Evolutionary conservation across 1,284 basidiomycete genomes (phyloP).

Genomic region (Spongiforma sp.): DNA sequence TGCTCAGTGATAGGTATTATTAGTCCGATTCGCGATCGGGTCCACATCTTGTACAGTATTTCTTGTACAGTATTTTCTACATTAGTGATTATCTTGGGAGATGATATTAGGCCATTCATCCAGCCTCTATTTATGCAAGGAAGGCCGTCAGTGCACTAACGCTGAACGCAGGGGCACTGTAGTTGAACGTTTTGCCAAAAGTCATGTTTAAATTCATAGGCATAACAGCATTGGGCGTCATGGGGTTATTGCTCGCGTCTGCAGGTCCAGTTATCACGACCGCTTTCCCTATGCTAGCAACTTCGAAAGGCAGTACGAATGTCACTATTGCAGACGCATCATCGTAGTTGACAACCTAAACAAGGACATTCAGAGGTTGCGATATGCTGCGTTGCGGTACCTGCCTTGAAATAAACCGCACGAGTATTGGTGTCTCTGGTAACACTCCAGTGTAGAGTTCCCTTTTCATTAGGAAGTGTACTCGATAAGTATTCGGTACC

Average conservation of each 20-base stretch:
- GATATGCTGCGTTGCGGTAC: slow-evolving; percentile 1
- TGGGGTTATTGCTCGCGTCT: slow-evolving; percentile 60
- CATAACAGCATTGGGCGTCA: slow-evolving; percentile 48
- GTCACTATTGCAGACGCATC: slow-evolving; percentile 45
- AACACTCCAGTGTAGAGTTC: slow-evolving; percentile 67
- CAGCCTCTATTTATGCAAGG: slow-evolving; percentile 8
- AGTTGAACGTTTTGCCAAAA: slow-evolving; percentile 57
- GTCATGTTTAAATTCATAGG: slow-evolving; percentile 51
- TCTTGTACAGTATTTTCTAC: too few relatives aligned
- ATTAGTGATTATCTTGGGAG: too few relatives aligned
- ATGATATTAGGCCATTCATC: too few relatives aligned
- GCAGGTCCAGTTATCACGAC: slow-evolving; percentile 54
- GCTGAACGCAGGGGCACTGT: slow-evolving; percentile 63
- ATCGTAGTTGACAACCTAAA: slow-evolving; percentile 59
- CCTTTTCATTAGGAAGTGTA: slow-evolving; percentile 54
- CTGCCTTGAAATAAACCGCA: slow-evolving; percentile 63
- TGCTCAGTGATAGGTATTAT: too few relatives aligned
- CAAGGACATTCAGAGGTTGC: neutral
- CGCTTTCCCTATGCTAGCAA: slow-evolving; percentile 47
- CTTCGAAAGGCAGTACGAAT: slow-evolving; percentile 60
- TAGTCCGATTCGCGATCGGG: too few relatives aligned
- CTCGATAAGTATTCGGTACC: slow-evolving; percentile 69
- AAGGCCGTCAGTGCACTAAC: slow-evolving; percentile 51
- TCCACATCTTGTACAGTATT: too few relatives aligned
- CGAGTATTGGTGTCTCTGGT: slow-evolving; percentile 45